Base-by-base conservation (phyloP, 768 basidiomycete genomes). In the Rhodocollybia butyracea region DNA sequence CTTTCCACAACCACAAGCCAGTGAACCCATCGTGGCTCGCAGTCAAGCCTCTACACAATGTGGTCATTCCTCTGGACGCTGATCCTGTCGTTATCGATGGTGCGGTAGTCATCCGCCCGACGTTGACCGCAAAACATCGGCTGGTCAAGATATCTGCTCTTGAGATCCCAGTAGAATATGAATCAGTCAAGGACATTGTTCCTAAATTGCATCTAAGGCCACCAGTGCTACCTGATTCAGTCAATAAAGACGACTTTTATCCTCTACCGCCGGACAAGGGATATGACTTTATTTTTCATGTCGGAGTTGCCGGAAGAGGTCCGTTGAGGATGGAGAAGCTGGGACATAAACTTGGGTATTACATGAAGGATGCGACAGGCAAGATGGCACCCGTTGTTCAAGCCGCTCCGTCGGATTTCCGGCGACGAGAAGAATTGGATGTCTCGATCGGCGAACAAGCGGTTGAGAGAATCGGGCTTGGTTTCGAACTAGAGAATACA, bases 11-110 rank as follows among this genome's bases (percentile, higher is more conserved):
- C 48, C 77, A 80, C 48, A 24, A 24, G 79, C 61, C 62, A 71
- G 75, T 76, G 54, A 89, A 89, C 62, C 87, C 88, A 2, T 88
- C 87, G 21, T 89, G 88, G 87, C 73, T 85, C 6, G 86, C 86
- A 31, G 85, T 84, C 11, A 71, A 79, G 57, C 75, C 82, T 10
- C 73, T 89, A 21, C 83, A 87, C 61, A 81, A 88, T 64, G 11
- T 51, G 59, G 22, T 57, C 24, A 54, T 43, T 11, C 46, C 55
- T 50, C 40, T 50, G 4, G 57, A 59, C 24, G 13, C 47, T 24
- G 43, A 60, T 17, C 52, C 57, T 19, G 53, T 64, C 42, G 63
- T 61, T 26, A 58, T 64, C 51, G 65, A 67, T 31, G 61, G 61
- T 39, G 57, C 59, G 46, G 59, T 60, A 17, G 58, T 56, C 40